Base-by-base conservation (phyloP, 345 rosid species). In the Hibiscus syriacus region DNA sequence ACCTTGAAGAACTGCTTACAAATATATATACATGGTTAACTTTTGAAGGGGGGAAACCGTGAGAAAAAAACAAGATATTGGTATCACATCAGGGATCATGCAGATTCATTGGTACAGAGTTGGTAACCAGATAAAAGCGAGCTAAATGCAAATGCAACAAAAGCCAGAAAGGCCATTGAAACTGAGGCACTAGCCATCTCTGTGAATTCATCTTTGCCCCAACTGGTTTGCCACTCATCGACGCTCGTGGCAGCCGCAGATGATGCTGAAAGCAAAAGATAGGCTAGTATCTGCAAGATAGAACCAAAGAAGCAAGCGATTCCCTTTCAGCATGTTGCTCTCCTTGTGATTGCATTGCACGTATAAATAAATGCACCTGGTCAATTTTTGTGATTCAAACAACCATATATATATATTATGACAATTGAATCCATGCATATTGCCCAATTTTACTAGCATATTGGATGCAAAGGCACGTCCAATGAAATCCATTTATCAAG, bases 41-140 rank as follows among this genome's bases (percentile, higher is more conserved):
- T 36, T 58, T 27, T 38, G 32, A 12, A n/a, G n/a, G n/a, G n/a
- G n/a, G n/a, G n/a, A n/a, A n/a, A n/a, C n/a, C n/a, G n/a, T n/a
- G n/a, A n/a, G n/a, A n/a, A n/a, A n/a, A n/a, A n/a, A n/a, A n/a
- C n/a, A n/a, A n/a, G n/a, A n/a, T n/a, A n/a, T n/a, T n/a, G n/a
- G n/a, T 49, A 1, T 30, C 7, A 11, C 23, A 1, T n/a, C 3
- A 4, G 50, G 61, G 68, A 54, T 78, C 81, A 87, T 4, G 68
- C 52, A 25, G 82, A 41, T 3, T 77, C 82, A 13, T 54, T 72
- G 73, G 77, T 81, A 57, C 75, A 94, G 22, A 91, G 86, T 66
- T 72, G 70, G 50, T 45, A 45, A 45, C 50, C 50, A 5, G 50
- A 45, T 45, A 45, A 14, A 16, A 45, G 50, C 50, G 19, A 45